Percentiles rank a stretch among this genome's conserved stretches.
These are phyloP conservation scores for Candida glaebosa DNA, from an alignment of 805 yeast genomes.

Conservation along the genomic window DNA sequence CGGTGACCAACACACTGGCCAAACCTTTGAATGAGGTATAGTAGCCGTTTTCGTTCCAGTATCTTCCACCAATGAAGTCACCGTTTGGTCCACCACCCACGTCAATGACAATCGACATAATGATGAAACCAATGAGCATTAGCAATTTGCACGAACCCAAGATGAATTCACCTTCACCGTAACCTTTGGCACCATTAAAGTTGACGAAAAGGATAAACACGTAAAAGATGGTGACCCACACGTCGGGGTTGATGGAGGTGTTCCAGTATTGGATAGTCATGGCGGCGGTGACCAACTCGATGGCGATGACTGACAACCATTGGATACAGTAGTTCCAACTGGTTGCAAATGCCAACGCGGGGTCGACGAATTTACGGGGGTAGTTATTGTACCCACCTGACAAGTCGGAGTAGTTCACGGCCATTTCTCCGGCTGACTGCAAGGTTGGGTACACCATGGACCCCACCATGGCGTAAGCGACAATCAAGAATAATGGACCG, in stretches of 20 bases:
- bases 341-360: slow-evolving; percentile 55
- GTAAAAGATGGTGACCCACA: slow-evolving; percentile 53
- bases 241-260: slow-evolving; percentile 47
- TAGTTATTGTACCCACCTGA: slow-evolving; percentile 65
- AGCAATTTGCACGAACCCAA: slow-evolving; percentile 35
- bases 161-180: slow-evolving; percentile 42
- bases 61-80: slow-evolving; percentile 39
- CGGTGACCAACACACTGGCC: slow-evolving; percentile 36
- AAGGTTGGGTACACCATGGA: slow-evolving; percentile 35
- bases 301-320: slow-evolving; percentile 60
- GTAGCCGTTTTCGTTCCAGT: slow-evolving; percentile 40
- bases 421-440: slow-evolving; percentile 47
- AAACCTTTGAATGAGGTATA: slow-evolving; percentile 38
- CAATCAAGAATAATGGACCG: slow-evolving; percentile 32
- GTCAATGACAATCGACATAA: slow-evolving; percentile 38
- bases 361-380: slow-evolving; percentile 52
- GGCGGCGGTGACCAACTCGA: slow-evolving; percentile 63
- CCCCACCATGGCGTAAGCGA: slow-evolving; percentile 34
- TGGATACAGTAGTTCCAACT: slow-evolving; percentile 63
- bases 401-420: slow-evolving; percentile 54
- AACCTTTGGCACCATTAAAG: slow-evolving; percentile 45
- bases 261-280: slow-evolving; percentile 60
- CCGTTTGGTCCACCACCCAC: slow-evolving; percentile 34
- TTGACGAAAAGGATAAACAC: slow-evolving; percentile 42
- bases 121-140: slow-evolving; percentile 37